Percentiles rank a stretch among this genome's conserved stretches.
Conservation (phyloP, 495 filamentous ascomycete genomes). For the Saxophila tyrrhenica region DNA sequence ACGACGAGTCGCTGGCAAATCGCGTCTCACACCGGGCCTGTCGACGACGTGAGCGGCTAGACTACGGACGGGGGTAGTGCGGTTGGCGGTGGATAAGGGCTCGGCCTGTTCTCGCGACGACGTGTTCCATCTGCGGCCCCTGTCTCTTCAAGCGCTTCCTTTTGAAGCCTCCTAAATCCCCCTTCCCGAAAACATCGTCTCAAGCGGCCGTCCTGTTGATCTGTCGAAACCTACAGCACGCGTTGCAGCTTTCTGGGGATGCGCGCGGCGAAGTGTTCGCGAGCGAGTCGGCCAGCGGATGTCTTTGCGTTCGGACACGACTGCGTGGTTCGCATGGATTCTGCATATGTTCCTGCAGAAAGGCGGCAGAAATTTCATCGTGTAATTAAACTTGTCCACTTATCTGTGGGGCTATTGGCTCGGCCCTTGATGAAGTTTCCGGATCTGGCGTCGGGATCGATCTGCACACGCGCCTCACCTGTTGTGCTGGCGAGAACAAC, state of each 20-base stretch:
- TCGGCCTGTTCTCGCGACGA: not conserved
- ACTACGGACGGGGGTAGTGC: not conserved
- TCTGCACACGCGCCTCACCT: not conserved
- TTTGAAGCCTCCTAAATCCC: not conserved
- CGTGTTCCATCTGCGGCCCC: not conserved
- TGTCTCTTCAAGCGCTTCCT: not conserved
- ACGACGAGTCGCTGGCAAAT: not conserved
- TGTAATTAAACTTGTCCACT: not conserved
- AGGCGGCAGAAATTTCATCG: not conserved
- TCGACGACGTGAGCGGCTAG: not conserved
- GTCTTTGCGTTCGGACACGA: no score
- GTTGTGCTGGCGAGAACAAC: not conserved
- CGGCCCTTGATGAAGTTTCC: not conserved
- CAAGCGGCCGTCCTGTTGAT: not conserved
- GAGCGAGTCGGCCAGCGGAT: no score
- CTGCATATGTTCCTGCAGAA: not conserved
- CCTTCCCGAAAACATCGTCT: not conserved
- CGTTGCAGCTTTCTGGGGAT: no score
- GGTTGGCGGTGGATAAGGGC: not conserved
- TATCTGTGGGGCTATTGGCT: not conserved
- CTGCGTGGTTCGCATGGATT: not conserved
- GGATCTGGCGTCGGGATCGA: not conserved
- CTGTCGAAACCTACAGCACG: not conserved
- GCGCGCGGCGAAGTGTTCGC: no score
- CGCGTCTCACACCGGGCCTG: not conserved